These are phyloP conservation scores for Botrytis porri DNA, from an alignment of 2,329 filamentous ascomycete species.

Conservation along the genomic window DNA sequence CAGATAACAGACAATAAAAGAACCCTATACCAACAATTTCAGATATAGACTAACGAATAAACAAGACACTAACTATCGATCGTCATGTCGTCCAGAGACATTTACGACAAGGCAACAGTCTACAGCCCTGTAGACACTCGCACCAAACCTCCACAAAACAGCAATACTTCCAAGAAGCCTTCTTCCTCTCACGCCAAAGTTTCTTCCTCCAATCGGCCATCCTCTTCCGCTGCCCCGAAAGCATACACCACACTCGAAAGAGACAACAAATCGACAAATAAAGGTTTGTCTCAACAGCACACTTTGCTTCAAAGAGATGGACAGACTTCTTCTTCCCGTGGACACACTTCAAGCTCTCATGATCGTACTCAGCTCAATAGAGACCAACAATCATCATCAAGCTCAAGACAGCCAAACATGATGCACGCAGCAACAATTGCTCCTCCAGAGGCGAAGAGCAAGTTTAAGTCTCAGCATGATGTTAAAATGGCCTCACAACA, in stretches of 20 bases:
- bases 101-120: conserved; percentile 9
- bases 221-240: neutral
- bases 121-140: neutral
- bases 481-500: conserved; percentile 27
- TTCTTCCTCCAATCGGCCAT: neutral
- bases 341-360: too few species aligned
- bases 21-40: neutral
- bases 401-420: neutral
- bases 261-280: neutral
- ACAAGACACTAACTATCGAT: neutral
- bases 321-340: neutral
- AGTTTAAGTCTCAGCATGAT: conserved; percentile 12
- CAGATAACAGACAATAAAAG: neutral
- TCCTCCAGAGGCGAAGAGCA: conserved; percentile 7
- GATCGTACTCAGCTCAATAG: neutral
- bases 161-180: neutral
- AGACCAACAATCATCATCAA: conserved; percentile 1
- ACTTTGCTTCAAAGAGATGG: conserved; percentile 1
- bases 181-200: neutral
- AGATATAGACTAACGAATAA: neutral
- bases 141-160: neutral
- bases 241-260: neutral
- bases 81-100: conserved; percentile 11
- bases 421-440: conserved; percentile 10
- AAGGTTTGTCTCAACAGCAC: neutral